Evolutionary conservation across 352 stramenopile genomes (phyloP).

Genomic region (Phytophthora nicotianae): DNA sequence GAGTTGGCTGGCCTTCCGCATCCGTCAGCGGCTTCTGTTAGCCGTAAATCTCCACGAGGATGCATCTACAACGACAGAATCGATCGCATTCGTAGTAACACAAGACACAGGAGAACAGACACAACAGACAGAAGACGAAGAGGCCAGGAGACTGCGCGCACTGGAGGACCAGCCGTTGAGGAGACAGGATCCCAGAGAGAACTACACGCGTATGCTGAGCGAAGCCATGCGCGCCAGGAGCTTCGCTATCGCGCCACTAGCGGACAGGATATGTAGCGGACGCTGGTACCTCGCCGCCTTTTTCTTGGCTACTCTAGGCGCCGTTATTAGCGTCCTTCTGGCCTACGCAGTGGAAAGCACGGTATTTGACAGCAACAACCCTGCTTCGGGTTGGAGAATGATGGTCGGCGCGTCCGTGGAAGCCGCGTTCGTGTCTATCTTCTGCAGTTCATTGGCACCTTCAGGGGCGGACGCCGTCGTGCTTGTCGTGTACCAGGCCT

Average conservation of each 20-base stretch:
- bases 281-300: slow-evolving; percentile 39
- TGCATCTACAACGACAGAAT: background rate
- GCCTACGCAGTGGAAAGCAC: slow-evolving; percentile 34
- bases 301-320: slow-evolving; percentile 26
- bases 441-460: slow-evolving; percentile 45
- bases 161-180: slow-evolving; percentile 23
- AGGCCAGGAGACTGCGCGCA: slow-evolving; percentile 17
- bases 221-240: slow-evolving; percentile 36
- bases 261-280: slow-evolving; percentile 33
- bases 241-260: slow-evolving; percentile 37
- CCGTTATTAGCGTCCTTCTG: slow-evolving; percentile 20
- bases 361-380: slow-evolving; percentile 29
- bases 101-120: slow-evolving; percentile 7
- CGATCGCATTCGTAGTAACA: background rate
- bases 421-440: slow-evolving; percentile 37
- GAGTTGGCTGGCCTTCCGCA: slow-evolving; percentile 56
- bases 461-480: slow-evolving; percentile 43
- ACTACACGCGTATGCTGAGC: slow-evolving; percentile 25
- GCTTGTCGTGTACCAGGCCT: slow-evolving; percentile 48
- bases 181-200: slow-evolving; percentile 36
- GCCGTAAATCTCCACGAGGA: slow-evolving; percentile 32
- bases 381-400: slow-evolving; percentile 40
- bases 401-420: slow-evolving; percentile 37
- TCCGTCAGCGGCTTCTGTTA: slow-evolving; percentile 49
- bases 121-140: slow-evolving; percentile 12